Percentiles rank a stretch among this genome's conserved stretches.
phyloP scores from a whole-genome alignment of 257 asterid genomes.

The Solanum tarijense region DNA sequence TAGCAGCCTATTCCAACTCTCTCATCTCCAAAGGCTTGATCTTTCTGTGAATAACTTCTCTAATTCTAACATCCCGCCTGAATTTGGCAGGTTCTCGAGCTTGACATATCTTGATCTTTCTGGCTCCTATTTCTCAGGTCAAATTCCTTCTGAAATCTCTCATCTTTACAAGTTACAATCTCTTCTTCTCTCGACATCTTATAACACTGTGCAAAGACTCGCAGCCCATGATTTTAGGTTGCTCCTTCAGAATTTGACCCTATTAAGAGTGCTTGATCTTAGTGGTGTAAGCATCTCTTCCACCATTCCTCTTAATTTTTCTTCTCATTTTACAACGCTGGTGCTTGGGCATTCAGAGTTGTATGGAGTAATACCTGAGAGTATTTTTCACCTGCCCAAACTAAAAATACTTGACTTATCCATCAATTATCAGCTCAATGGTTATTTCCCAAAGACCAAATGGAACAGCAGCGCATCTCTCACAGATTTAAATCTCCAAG shows the following conservation, averaged over 20 bases:
- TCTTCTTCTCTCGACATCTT: not conserved
- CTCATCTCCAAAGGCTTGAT: no score
- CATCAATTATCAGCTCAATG: not conserved
- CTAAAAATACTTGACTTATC: not conserved
- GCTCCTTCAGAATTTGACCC: not conserved
- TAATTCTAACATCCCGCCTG: no score
- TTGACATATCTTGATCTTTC: no score
- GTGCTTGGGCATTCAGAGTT: not conserved
- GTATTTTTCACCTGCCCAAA: not conserved
- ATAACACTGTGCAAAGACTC: no score
- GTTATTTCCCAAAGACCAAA: not conserved
- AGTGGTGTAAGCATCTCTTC: not conserved
- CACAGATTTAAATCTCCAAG: not conserved
- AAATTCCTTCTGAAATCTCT: not conserved
- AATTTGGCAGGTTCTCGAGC: no score
- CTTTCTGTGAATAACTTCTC: no score
- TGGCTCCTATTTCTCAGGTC: no score
- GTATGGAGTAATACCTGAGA: no score
- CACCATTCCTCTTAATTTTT: not conserved
- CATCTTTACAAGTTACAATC: not conserved
- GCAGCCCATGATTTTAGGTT: not conserved
- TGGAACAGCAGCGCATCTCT: not conserved
- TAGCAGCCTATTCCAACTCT: no score
- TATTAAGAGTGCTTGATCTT: not conserved
- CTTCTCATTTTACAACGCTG: constrained; percentile 2